Evolutionary conservation across 1,284 basidiomycete species (phyloP).

Genomic region (Boletus smithii): DNA sequence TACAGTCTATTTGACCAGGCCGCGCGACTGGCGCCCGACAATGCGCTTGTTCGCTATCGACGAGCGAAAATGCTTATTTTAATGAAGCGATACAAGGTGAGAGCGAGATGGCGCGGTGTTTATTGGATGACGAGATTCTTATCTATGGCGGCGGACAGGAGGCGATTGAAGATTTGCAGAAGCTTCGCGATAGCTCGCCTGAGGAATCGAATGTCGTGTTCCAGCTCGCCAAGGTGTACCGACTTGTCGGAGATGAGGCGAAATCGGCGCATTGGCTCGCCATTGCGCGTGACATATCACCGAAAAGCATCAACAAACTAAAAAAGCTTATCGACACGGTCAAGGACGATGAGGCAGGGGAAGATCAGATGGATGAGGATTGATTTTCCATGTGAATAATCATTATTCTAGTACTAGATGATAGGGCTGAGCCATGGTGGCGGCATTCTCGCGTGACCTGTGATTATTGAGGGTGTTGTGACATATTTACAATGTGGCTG

Average conservation of each 20-base stretch:
- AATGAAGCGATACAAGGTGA: constrained; percentile 79
- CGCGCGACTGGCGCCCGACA: constrained; percentile 70
- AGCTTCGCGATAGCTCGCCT: constrained; percentile 75
- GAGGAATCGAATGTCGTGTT: constrained; percentile 95
- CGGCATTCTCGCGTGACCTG: constrained; percentile 26
- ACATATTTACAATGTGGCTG: constrained; percentile 31
- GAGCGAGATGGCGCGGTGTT: constrained; percentile 13
- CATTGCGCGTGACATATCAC: constrained; percentile 80
- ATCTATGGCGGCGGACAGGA: constrained; percentile 49
- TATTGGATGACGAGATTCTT: constrained; percentile 24
- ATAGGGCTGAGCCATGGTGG: constrained; percentile 18
- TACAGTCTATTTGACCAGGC: constrained; percentile 78
- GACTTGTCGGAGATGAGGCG: constrained; percentile 71
- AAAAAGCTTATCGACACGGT: constrained; percentile 71
- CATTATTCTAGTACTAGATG: too few relatives aligned
- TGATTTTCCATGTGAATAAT: too few relatives aligned
- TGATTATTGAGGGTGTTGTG: constrained; percentile 21
- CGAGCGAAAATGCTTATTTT: constrained; percentile 84
- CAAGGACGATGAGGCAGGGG: constrained; percentile 56
- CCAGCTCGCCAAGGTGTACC: constrained; percentile 89
- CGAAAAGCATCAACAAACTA: constrained; percentile 74
- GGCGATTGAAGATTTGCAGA: constrained; percentile 77
- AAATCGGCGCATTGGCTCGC: constrained; percentile 82
- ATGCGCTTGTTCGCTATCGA: constrained; percentile 87
- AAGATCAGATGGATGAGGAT: constrained; percentile 76